Conservation (phyloP, 306 rosid genomes). For the Biancaea sappan region DNA sequence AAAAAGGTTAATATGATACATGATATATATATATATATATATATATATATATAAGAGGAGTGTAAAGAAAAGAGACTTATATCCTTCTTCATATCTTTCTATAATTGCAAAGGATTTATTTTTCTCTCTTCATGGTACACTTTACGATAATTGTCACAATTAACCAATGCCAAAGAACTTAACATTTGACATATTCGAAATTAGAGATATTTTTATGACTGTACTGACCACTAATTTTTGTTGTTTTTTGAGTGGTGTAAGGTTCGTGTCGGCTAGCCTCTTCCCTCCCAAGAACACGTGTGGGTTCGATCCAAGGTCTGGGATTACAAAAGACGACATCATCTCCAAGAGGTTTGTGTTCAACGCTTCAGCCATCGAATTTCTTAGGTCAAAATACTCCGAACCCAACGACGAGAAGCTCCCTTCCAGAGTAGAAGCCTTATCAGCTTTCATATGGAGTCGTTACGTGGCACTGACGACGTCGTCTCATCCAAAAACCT, state of each 20-base stretch:
- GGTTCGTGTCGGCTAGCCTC: conserved; percentile 47
- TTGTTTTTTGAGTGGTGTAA: not conserved
- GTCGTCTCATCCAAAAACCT: conserved; percentile 8
- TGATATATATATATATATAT: too few species aligned
- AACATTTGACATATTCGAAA: too few species aligned
- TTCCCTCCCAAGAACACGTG: conserved; percentile 54
- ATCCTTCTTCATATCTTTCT: too few species aligned
- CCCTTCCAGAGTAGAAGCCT: conserved; percentile 61
- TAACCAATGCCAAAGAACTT: too few species aligned
- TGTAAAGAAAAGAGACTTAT: too few species aligned
- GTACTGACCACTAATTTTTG: too few species aligned
- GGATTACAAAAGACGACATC: conserved; percentile 39
- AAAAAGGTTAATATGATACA: too few species aligned
- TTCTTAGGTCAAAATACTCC: conserved; percentile 39
- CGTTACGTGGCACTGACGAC: conserved; percentile 53
- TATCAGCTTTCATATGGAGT: conserved; percentile 61
- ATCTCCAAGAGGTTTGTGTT: conserved; percentile 58
- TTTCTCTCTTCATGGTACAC: too few species aligned
- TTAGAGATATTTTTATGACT: too few species aligned
- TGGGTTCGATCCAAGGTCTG: conserved; percentile 37
- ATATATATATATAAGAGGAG: too few species aligned
- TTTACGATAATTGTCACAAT: too few species aligned
- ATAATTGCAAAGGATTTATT: too few species aligned
- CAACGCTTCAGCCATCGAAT: conserved; percentile 40
- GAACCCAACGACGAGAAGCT: not conserved